Percentiles rank a stretch among this genome's conserved stretches.
These are phyloP conservation scores for Pseudogymnoascus sp. DNA, from an alignment of 2,329 filamentous ascomycete species.

Conservation along the genomic window DNA sequence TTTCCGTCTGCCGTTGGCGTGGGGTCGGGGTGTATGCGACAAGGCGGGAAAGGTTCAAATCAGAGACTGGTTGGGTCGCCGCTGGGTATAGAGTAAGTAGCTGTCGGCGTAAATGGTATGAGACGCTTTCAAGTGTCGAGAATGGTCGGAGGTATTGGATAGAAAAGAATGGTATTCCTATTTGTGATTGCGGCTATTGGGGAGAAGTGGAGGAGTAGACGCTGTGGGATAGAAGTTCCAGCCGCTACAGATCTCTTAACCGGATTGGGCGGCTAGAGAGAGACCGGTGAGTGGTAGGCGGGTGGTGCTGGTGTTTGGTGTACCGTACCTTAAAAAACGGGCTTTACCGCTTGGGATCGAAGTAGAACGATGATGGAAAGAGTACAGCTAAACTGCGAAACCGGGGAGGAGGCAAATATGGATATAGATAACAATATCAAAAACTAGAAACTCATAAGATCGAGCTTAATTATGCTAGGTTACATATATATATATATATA, in stretches of 20 bases:
- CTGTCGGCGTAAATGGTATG: neutral
- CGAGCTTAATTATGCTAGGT: neutral
- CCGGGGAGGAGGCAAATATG: neutral
- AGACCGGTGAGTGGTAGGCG: conserved; percentile 1
- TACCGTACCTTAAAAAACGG: neutral
- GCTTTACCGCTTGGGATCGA: neutral
- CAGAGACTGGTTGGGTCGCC: neutral
- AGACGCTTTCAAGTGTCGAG: neutral
- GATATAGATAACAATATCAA: neutral
- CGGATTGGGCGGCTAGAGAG: conserved; percentile 11
- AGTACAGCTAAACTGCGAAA: neutral
- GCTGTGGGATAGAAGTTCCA: conserved; percentile 2
- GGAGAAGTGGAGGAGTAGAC: conserved; percentile 1
- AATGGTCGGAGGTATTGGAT: neutral
- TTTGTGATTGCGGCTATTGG: neutral
- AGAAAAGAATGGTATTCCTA: neutral
- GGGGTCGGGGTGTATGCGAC: neutral
- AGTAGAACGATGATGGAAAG: neutral
- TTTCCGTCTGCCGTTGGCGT: neutral
- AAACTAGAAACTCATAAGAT: neutral
- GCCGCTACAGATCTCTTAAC: neutral
- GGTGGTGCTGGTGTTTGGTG: neutral
- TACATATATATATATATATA: neutral
- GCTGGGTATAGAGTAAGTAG: neutral
- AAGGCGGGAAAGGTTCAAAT: neutral